phyloP scores from a whole-genome alignment of 1,284 basidiomycete species.

The Cryptococcus sp. region DNA sequence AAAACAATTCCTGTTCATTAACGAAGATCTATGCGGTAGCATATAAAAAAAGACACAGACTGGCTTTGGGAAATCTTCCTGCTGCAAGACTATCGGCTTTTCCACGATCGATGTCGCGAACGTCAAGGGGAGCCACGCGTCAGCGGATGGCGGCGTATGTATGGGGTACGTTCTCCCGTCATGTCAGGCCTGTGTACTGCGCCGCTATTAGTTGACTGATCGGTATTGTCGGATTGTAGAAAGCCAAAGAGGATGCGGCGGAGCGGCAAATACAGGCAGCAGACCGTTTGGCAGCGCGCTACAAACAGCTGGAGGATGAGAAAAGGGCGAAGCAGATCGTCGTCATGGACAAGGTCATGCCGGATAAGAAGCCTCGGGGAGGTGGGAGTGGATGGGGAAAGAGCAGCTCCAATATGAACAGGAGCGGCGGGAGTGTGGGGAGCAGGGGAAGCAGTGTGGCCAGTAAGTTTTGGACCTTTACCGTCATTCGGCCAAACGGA shows the following conservation, averaged over 20 bases:
- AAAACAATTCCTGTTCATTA: too few relatives aligned
- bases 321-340: constrained; percentile 36
- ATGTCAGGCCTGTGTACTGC: neutral
- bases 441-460: neutral
- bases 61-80: constrained; percentile 45
- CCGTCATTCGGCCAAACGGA: neutral
- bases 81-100: constrained; percentile 33
- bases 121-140: constrained; percentile 30
- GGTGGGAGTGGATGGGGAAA: constrained; percentile 9
- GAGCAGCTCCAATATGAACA: constrained; percentile 3
- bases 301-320: constrained; percentile 37
- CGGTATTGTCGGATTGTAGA: too few relatives aligned
- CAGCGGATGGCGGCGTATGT: constrained; percentile 43
- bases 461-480: neutral
- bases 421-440: neutral
- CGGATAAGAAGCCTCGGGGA: constrained; percentile 15
- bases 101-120: constrained; percentile 29
- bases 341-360: constrained; percentile 30
- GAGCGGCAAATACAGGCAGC: constrained; percentile 32
- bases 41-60: constrained; percentile 43
- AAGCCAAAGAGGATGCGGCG: constrained; percentile 34
- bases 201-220: neutral
- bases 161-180: constrained; percentile 26
- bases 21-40: constrained; percentile 17
- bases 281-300: constrained; percentile 31